Evolutionary conservation across 2,329 filamentous ascomycete species (phyloP).

Genomic region (Geosmithia putterillii): DNA sequence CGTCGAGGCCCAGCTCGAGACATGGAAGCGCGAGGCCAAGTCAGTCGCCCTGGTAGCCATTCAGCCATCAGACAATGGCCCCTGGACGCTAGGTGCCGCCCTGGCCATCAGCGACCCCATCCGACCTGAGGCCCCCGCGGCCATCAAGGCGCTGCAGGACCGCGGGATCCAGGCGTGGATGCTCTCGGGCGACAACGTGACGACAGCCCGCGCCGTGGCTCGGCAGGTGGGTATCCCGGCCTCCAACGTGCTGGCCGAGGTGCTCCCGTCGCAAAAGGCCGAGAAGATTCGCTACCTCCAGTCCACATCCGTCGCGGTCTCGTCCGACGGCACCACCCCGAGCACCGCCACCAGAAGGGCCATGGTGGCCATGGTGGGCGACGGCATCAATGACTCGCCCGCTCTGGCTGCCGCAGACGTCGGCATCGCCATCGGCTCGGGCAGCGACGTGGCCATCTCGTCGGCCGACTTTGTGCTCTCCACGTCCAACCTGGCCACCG

Average conservation of each 20-base stretch:
- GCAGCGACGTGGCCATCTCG: constrained; percentile 73
- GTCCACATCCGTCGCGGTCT: constrained; percentile 20
- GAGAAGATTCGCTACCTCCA: constrained; percentile 56
- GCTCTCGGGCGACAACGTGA: constrained; percentile 83
- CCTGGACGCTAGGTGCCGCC: constrained; percentile 45
- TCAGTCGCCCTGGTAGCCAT: constrained; percentile 49
- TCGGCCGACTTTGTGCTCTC: constrained; percentile 75
- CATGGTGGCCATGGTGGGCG: constrained; percentile 71
- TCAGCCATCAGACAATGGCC: constrained; percentile 10
- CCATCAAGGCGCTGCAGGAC: constrained; percentile 52
- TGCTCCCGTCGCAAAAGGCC: constrained; percentile 74
- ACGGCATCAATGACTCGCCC: constrained; percentile 82
- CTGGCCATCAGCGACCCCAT: constrained; percentile 75
- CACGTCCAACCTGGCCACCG: constrained; percentile 53
- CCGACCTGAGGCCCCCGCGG: constrained; percentile 54
- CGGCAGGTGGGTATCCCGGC: constrained; percentile 59
- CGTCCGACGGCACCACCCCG: constrained; percentile 6
- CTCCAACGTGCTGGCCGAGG: constrained; percentile 71
- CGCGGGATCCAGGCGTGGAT: constrained; percentile 72
- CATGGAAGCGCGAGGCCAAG: constrained; percentile 52
- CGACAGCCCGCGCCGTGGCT: constrained; percentile 73
- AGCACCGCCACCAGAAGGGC: constrained; percentile 27
- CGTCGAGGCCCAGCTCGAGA: constrained; percentile 25
- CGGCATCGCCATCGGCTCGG: constrained; percentile 72
- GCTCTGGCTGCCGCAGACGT: constrained; percentile 72